Evolutionary conservation across 192 early-diverging fungal genomes (phyloP).

Genomic region (Spizellomyces punctatus): DNA sequence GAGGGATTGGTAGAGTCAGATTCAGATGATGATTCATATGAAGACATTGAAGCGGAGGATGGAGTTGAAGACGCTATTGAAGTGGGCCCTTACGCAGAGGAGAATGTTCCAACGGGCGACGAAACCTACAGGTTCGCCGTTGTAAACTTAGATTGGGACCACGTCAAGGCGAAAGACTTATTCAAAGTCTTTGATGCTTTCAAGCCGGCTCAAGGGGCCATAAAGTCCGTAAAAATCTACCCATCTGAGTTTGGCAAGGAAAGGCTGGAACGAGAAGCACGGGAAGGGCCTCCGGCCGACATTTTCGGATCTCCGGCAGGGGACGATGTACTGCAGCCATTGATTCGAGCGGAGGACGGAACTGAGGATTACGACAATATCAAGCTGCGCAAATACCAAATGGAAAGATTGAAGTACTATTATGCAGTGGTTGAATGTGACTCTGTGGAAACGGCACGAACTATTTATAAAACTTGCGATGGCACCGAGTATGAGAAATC

Average conservation of each 20-base stretch:
- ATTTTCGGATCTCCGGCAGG: slow-evolving; percentile 59
- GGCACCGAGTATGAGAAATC: slow-evolving; percentile 89
- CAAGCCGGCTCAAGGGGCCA: slow-evolving; percentile 65
- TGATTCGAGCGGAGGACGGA: slow-evolving; percentile 57
- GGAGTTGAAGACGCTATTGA: slow-evolving; percentile 29
- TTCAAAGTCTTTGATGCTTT: slow-evolving; percentile 84
- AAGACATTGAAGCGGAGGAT: slow-evolving; percentile 45
- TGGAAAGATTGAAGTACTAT: slow-evolving; percentile 88
- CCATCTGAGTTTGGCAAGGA: slow-evolving; percentile 89
- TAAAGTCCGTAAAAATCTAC: slow-evolving; percentile 81
- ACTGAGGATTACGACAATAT: slow-evolving; percentile 79
- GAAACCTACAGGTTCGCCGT: slow-evolving; percentile 74
- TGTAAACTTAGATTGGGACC: slow-evolving; percentile 96
- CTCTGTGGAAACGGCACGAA: slow-evolving; percentile 75
- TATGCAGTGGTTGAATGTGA: slow-evolving; percentile 96
- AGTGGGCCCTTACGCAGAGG: slow-evolving; percentile 28
- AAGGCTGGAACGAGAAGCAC: slow-evolving; percentile 67
- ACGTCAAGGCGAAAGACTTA: slow-evolving; percentile 82
- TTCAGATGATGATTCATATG: slow-evolving; percentile 30
- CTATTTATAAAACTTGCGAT: slow-evolving; percentile 83
- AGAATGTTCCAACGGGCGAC: slow-evolving; percentile 39
- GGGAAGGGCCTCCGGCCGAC: slow-evolving; percentile 75
- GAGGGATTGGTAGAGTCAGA: slow-evolving; percentile 67
- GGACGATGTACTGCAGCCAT: slow-evolving; percentile 46
- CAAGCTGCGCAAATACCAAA: slow-evolving; percentile 85